Base-by-base conservation (phyloP, 306 rosid genomes). In the Citrullus colocynthis region DNA sequence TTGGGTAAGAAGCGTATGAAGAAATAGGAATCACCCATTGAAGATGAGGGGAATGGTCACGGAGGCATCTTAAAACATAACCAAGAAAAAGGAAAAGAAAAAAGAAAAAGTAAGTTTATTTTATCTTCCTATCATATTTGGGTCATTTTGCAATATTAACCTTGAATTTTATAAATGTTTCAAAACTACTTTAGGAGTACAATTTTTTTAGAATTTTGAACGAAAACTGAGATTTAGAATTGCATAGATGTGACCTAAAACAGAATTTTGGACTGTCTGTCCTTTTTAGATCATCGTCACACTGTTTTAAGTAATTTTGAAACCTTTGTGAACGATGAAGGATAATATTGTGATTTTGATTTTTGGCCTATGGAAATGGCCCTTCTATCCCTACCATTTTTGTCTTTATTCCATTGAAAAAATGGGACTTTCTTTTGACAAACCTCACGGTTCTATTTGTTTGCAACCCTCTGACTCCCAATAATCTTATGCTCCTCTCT, bases 11-110 rank as follows among this genome's bases (percentile, higher is more conserved):
- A 10, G 17, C 5, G 13, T 70, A 20, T 67, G 75, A 21, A 69
- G 37, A 42, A 70, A 41, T 12, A 70, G 20, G 75, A 21, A 45
- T 20, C 57, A 45, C 56, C 75, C 75, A 70, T 70, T 20, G 75
- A 45, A 70, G 75, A 70, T 48, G 44, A 72, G 76, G 41, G 39
- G 17, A 71, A 13, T 71, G 76, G 76, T 66, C 74, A 66, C 74
- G 34, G 52, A 66, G 30, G 30, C 36, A 71, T 71, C 54, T 71
- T 45, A 6, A 67, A 67, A n/a, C 45, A 14, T 64, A 15, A 15
- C 61, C 20, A 0, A 21, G 11, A 14, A 59, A 60, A 32, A 0
- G 0, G 20, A 0, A 21, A 7, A 64, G 0, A 30, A 24, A 24
- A 24, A 24, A 24, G 1, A 24, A 24, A 24, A 24, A 24, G 28